Base-by-base conservation (phyloP, 2,329 filamentous ascomycete species). In the Parafenestella ontariensis region DNA sequence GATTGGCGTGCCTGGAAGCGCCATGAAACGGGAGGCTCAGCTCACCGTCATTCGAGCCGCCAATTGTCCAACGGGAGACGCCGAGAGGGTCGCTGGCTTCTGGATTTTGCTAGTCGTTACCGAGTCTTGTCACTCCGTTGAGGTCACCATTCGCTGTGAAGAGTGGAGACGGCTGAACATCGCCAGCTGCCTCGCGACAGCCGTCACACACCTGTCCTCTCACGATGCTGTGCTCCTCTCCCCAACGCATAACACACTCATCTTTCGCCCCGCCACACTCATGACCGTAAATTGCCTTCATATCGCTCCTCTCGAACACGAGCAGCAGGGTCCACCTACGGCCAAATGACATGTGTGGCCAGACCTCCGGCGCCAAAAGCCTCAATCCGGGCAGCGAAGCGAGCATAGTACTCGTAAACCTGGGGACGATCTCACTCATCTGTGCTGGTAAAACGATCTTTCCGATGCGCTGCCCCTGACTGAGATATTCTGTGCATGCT, bases 11-110 rank as follows among this genome's bases (percentile, higher is more conserved):
- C 61, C 66, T 68, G 66, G 52, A 59, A 52, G 55, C 52, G 58
- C 61, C 58, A 61, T 69, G 66, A 69, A 69, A 70, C 67, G 51
- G 52, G 50, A 49, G 44, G 31, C 56, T 59, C 59, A 64, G 55
- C 61, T 55, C 61, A 64, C 57, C 59, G 59, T 63, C 58, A 58
- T 56, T 56, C 58, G 56, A 59, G 31, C 51, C 54, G 52, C 54
- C 53, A 62, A 52, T 21, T 39, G 34, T 28, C 55, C 45, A 47
- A 48, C 53, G 41, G 46, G 46, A 46, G 29, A 46, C 46, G 36
- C 46, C 46, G 52, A 46, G 41, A 28, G 43, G 29, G 34, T 15
- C 26, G 41, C 17, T 23, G 13, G 20, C 9, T n/a, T 13, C 20
- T 21, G 34, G 34, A 8, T 10, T 5, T n/a, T 18, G 34, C 39